Evolutionary conservation across 345 rosid genomes (phyloP).

Genomic region (Nephelium lappaceum): DNA sequence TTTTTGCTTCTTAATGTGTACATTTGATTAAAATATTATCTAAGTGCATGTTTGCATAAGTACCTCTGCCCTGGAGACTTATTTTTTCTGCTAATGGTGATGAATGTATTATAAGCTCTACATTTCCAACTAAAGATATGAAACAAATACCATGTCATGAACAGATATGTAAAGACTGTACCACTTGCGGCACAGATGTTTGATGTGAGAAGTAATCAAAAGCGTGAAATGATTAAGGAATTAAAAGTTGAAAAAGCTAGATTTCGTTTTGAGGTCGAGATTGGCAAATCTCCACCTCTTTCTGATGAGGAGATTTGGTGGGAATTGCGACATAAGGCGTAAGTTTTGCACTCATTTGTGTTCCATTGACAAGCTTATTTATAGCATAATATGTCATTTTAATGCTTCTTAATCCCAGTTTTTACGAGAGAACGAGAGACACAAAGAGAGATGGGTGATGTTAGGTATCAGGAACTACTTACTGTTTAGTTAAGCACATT

Average conservation of each 20-base stretch:
- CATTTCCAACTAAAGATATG: neutral
- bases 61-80: neutral
- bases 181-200: conserved; percentile 90
- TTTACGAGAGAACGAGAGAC: neutral
- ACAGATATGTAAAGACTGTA: conserved; percentile 88
- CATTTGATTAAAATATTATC: neutral
- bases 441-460: neutral
- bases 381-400: neutral
- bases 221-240: conserved; percentile 85
- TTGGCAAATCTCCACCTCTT: conserved; percentile 95
- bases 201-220: conserved; percentile 82
- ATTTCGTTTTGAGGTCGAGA: conserved; percentile 79
- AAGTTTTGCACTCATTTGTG: conserved; percentile 34
- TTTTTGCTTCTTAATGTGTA: neutral
- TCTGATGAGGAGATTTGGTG: conserved; percentile 90
- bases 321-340: conserved; percentile 92
- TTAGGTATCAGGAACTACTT: neutral
- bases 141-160: conserved; percentile 5
- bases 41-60: neutral
- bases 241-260: conserved; percentile 74
- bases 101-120: neutral
- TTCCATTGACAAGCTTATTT: conserved; percentile 2
- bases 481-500: neutral
- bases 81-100: neutral
- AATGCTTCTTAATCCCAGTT: neutral